Percentiles rank a stretch among this genome's conserved stretches.
Conservation (phyloP, 176 grass and related monocot genomes). For the Carex myosuroides region DNA sequence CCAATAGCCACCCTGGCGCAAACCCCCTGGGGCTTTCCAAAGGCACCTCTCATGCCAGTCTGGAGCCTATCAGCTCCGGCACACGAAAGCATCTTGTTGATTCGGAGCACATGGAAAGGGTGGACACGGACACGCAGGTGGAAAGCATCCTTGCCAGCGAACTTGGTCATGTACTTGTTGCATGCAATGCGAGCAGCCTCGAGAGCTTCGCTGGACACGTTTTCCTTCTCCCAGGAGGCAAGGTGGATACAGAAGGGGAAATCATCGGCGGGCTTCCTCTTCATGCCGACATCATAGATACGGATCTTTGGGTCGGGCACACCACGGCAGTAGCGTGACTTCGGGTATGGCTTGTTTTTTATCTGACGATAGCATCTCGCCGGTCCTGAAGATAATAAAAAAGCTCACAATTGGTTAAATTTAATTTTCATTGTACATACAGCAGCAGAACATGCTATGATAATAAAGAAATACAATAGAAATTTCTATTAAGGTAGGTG, state of each 20-base stretch:
- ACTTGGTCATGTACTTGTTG: slow-evolving; percentile 87
- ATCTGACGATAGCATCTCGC: slow-evolving; percentile 74
- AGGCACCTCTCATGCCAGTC: slow-evolving; percentile 86
- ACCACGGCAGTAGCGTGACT: slow-evolving; percentile 79
- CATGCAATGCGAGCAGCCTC: slow-evolving; percentile 76
- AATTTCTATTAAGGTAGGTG: too few relatives aligned
- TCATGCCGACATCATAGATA: slow-evolving; percentile 85
- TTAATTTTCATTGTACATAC: too few relatives aligned
- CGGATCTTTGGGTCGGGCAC: slow-evolving; percentile 77
- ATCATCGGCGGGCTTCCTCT: slow-evolving; percentile 62
- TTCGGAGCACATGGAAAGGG: slow-evolving; percentile 60
- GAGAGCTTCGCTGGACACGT: slow-evolving; percentile 65
- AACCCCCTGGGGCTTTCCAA: slow-evolving; percentile 62
- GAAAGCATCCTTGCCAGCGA: slow-evolving; percentile 75
- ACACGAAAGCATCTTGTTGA: slow-evolving; percentile 82
- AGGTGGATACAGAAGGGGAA: slow-evolving; percentile 64
- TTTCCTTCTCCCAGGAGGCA: slow-evolving; percentile 78
- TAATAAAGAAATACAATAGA: too few relatives aligned
- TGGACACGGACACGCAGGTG: slow-evolving; percentile 66
- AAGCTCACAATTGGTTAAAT: background rate
- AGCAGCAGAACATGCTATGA: too few relatives aligned
- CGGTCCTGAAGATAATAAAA: slow-evolving; percentile 27
- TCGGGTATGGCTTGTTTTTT: slow-evolving; percentile 79
- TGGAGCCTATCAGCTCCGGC: slow-evolving; percentile 90
- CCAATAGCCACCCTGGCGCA: slow-evolving; percentile 63